Percentiles rank a stretch among this genome's conserved stretches.
These are phyloP conservation scores for Metschnikowia reukaufii DNA, from an alignment of 805 yeast species.

Conservation along the genomic window DNA sequence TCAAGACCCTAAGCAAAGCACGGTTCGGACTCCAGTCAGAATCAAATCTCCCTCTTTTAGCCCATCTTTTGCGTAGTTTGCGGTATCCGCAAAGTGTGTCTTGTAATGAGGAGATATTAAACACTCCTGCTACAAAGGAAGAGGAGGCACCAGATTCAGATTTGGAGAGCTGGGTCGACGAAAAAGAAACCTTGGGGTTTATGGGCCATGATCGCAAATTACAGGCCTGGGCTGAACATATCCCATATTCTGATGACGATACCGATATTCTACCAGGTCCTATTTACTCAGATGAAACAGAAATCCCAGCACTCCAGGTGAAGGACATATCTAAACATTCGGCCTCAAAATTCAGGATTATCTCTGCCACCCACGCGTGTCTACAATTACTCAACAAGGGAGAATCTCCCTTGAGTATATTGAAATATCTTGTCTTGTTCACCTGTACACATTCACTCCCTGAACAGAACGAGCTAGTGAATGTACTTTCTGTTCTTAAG, in stretches of 20 bases:
- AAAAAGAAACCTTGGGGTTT: background rate
- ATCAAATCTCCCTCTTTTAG: conserved; percentile 18
- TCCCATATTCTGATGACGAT: conserved; percentile 31
- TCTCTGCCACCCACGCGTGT: conserved; percentile 20
- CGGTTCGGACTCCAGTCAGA: conserved; percentile 22
- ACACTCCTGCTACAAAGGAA: background rate
- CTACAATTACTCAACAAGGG: conserved; percentile 26
- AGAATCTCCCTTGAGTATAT: conserved; percentile 28
- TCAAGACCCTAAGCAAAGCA: conserved; percentile 11
- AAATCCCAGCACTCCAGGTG: background rate
- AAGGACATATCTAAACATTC: conserved; percentile 4
- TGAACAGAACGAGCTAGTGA: conserved; percentile 17
- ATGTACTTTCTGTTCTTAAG: conserved; percentile 22
- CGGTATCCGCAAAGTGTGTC: conserved; percentile 2
- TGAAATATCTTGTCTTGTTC: conserved; percentile 27
- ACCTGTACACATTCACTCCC: conserved; percentile 21
- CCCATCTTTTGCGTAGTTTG: conserved; percentile 18
- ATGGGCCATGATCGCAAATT: background rate
- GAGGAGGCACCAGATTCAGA: background rate
- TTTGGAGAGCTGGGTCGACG: conserved; percentile 10
- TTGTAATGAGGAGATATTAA: background rate
- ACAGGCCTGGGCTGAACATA: conserved; percentile 23
- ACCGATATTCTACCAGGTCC: conserved; percentile 21
- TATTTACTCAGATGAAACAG: conserved; percentile 9
- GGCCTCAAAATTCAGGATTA: conserved; percentile 12